phyloP scores from a whole-genome alignment of 768 basidiomycete species.

The Pisolithus sp. region DNA sequence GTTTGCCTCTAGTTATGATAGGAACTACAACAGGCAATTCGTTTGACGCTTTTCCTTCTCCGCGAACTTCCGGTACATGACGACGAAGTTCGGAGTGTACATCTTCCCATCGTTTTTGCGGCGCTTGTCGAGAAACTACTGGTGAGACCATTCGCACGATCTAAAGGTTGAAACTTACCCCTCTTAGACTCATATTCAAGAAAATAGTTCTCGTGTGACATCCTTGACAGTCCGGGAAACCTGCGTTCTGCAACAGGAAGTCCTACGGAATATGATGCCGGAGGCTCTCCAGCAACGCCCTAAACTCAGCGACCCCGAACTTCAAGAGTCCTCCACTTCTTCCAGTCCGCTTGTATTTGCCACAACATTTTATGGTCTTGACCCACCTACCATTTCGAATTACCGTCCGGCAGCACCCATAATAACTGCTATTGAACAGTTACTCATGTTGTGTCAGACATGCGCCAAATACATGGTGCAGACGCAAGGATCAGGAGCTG shows the following conservation, averaged over 20 bases:
- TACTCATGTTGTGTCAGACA: slow-evolving; percentile 39
- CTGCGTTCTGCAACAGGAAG: slow-evolving; percentile 46
- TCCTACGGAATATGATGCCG: slow-evolving; percentile 46
- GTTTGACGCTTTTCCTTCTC: slow-evolving; percentile 68
- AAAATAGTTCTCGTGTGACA: slow-evolving; percentile 29
- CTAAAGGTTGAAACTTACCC: slow-evolving; percentile 1
- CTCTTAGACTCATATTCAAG: slow-evolving; percentile 32
- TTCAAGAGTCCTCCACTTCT: slow-evolving; percentile 24
- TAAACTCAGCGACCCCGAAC: slow-evolving; percentile 33
- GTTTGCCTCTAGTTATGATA: slow-evolving; percentile 1
- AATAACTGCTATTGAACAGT: slow-evolving; percentile 49
- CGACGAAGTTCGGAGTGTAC: slow-evolving; percentile 76
- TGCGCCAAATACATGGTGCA: slow-evolving; percentile 37
- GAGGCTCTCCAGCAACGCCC: slow-evolving; percentile 47
- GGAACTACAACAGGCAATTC: slow-evolving; percentile 44
- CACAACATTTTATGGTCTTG: slow-evolving; percentile 54
- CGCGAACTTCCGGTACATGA: slow-evolving; percentile 71
- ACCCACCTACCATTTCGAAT: slow-evolving; percentile 24
- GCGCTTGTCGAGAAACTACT: slow-evolving; percentile 58
- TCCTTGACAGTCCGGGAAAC: slow-evolving; percentile 34
- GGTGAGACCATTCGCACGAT: slow-evolving; percentile 35
- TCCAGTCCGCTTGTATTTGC: slow-evolving; percentile 50
- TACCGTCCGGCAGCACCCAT: slow-evolving; percentile 39
- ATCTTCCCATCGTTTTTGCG: slow-evolving; percentile 74
- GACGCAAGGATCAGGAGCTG: slow-evolving; percentile 24